Evolutionary conservation across 1,284 basidiomycete genomes (phyloP).

Genomic region (Tilletia indica): DNA sequence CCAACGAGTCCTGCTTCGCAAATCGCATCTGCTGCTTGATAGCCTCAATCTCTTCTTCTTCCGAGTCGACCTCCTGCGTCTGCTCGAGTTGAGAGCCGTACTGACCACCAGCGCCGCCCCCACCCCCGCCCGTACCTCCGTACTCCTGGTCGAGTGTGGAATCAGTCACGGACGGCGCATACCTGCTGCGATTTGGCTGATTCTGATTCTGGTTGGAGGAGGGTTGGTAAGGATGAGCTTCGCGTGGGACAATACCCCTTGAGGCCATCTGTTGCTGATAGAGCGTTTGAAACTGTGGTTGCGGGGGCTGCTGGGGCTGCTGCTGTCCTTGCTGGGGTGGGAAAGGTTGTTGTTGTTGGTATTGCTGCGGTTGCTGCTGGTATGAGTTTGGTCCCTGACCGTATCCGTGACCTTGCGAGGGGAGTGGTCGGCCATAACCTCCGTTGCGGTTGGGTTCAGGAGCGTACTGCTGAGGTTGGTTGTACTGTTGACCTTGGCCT

Average conservation of each 20-base stretch:
- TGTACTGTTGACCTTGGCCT: not conserved
- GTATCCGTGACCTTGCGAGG: not conserved
- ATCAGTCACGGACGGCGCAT: conserved; percentile 5
- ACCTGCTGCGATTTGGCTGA: not conserved
- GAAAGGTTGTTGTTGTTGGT: not conserved
- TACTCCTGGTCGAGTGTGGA: conserved; percentile 14
- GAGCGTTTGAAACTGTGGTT: not conserved
- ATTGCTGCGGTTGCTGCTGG: not conserved
- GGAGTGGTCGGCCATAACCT: not conserved
- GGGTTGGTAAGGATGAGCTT: not conserved
- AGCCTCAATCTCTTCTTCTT: conserved; percentile 92
- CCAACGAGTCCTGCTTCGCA: conserved; percentile 89
- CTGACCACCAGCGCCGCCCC: conserved; percentile 15
- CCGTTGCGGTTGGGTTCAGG: not conserved
- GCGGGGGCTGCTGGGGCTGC: not conserved
- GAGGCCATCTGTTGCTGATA: conserved; percentile 2
- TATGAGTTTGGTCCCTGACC: not conserved
- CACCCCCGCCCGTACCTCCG: conserved; percentile 58
- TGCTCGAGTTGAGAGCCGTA: conserved; percentile 18
- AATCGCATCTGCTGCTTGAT: conserved; percentile 90
- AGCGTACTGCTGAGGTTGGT: not conserved
- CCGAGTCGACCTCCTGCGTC: conserved; percentile 60
- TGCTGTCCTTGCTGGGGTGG: not conserved
- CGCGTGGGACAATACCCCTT: not conserved
- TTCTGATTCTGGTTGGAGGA: not conserved